A percentile compares a stretch with the other conserved stretches of the same genome.
phyloP scores from a whole-genome alignment of 257 asterid species.

The Scutellaria barbata region DNA sequence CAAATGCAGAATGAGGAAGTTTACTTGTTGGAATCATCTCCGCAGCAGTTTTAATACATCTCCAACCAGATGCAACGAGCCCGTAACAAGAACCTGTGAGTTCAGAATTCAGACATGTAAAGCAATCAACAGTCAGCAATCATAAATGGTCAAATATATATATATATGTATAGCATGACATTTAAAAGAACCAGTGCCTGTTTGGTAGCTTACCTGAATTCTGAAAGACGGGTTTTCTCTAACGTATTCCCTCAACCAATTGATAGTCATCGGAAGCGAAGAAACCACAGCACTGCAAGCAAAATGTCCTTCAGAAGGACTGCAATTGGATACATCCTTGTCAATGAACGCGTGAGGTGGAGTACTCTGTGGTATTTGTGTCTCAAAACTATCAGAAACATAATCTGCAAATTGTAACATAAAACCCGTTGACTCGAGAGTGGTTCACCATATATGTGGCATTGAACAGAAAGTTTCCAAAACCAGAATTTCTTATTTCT shows the following conservation, averaged over 20 bases:
- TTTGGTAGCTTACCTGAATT: constrained; percentile 58
- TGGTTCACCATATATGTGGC: not conserved
- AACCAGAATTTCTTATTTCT: no score
- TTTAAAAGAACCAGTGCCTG: no score
- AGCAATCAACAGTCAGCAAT: no score
- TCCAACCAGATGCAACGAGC: constrained; percentile 89
- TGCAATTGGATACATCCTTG: constrained; percentile 48
- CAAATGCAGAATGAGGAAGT: no score
- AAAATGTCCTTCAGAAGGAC: constrained; percentile 51
- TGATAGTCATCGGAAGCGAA: constrained; percentile 77
- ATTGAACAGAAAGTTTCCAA: no score
- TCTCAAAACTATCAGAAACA: constrained; percentile 45
- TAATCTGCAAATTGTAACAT: constrained; percentile 44
- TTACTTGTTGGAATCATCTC: constrained; percentile 43
- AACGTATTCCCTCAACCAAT: constrained; percentile 71
- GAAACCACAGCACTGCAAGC: constrained; percentile 79
- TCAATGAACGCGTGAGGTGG: constrained; percentile 53
- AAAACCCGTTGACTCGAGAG: not conserved
- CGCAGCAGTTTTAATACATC: constrained; percentile 76
- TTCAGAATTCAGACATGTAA: not conserved
- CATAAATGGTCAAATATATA: not conserved
- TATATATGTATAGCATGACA: no score
- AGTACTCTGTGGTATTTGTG: constrained; percentile 41
- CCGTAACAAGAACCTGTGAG: constrained; percentile 89
- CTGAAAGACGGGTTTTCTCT: constrained; percentile 64